Evolutionary conservation across 495 filamentous ascomycete genomes (phyloP), one percentile per base, ranked within the genome.

Genomic region (Xylaria sp.): DNA sequence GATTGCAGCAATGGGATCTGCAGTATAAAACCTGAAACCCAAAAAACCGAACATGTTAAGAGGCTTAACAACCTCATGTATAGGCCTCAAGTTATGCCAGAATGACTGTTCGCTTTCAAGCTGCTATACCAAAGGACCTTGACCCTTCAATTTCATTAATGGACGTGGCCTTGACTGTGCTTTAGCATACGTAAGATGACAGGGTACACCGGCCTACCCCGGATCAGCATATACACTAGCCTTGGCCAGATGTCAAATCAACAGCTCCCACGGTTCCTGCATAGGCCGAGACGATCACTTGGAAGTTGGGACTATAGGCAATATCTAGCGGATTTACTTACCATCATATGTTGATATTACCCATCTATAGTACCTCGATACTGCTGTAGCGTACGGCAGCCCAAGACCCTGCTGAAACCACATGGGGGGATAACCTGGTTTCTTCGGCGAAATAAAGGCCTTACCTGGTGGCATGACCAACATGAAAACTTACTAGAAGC

Each of bases 401-500:
- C 33, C 33, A 59, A n/a, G 43, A 19, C 62, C 44, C 43, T 52
- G 29, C 43, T 65, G 44, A 65, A 35, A 65, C 62, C 8, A 31
- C 29, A 19, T 44, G 19, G 67, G 29, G 21, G 11, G 55, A 62
- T 14, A 4, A n/a, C 67, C 44, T 40, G 52, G n/a, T 41, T 17
- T 8, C 67, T 41, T 69, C 67, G 67, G 67, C 67, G 67, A 69
- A 69, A 69, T 69, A 50, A 11, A 69, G 44, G 31, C 41, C 31
- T 52, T 31, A 33, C 55, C 1, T 37, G 52, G 41, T 61, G 57
- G 55, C 67, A 69, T 69, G 57, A 69, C 66, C 67, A 61, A 26
- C 3, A 41, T 8, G 19, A 35, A 50, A 19, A 26, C 11, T 21
- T 21, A n/a, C 29, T 44, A 52, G 44, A 26, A 48, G 33, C 26